Conservation (phyloP, 2,329 filamentous ascomycete species). For the Leptographium wingfieldii region DNA sequence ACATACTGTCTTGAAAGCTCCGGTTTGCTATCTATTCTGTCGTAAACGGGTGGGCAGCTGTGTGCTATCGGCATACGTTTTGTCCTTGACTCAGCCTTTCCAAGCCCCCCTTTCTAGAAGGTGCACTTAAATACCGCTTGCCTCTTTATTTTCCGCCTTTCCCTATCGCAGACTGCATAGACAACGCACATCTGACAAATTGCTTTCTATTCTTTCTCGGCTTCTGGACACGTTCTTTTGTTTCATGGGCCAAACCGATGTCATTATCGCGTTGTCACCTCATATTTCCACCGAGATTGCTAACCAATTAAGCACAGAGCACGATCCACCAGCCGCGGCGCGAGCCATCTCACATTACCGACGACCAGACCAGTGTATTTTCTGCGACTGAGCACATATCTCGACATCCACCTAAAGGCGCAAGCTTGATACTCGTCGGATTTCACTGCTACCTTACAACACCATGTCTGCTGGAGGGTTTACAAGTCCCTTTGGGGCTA, state of each 20-base stretch:
- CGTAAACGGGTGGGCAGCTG: background rate
- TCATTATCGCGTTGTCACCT: background rate
- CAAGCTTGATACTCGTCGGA: background rate
- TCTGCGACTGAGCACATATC: background rate
- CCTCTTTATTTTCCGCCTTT: background rate
- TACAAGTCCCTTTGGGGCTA: conserved; percentile 56
- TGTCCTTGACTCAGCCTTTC: background rate
- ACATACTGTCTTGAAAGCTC: background rate
- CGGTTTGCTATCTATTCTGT: background rate
- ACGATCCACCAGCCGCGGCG: background rate
- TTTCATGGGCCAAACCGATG: background rate
- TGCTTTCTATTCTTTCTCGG: background rate
- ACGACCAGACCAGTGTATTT: background rate
- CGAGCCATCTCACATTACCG: background rate
- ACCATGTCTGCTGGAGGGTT: conserved; percentile 64
- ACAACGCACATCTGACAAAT: background rate
- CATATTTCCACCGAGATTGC: background rate
- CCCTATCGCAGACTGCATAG: background rate
- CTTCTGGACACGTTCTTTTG: background rate
- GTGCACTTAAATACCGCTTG: conserved; percentile 1
- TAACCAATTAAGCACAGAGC: background rate
- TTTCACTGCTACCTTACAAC: background rate
- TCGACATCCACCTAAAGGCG: background rate
- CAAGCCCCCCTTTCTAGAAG: background rate
- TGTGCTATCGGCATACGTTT: background rate